Conservation (phyloP, 345 rosid species). For the Eucalyptus marginata region DNA sequence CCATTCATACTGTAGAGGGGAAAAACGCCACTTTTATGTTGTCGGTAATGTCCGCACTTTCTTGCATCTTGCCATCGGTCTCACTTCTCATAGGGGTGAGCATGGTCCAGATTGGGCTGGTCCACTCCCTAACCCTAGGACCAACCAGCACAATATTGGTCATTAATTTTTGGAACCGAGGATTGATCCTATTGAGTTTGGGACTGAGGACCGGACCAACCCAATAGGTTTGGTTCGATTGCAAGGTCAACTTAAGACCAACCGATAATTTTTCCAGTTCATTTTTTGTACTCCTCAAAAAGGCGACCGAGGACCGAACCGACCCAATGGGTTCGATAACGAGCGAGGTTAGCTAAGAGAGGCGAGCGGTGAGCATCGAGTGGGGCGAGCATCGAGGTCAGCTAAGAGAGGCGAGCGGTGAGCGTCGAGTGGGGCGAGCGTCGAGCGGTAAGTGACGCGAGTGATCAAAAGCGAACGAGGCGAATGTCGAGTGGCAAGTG, state of each 20-base stretch:
- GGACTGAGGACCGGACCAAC: rapidly evolving
- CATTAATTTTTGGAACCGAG: rapidly evolving
- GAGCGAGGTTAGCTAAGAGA: too few species aligned
- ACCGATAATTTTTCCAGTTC: too few species aligned
- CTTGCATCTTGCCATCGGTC: neutral
- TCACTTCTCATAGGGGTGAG: neutral
- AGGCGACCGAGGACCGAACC: rapidly evolving
- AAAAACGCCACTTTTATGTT: neutral
- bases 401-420: rapidly evolving
- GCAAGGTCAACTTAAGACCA: rapidly evolving
- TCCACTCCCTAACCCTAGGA: too few species aligned
- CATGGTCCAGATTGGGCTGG: rapidly evolving
- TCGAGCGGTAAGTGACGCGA: rapidly evolving
- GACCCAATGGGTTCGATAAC: rapidly evolving
- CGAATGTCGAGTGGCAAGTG: rapidly evolving
- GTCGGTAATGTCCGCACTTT: neutral
- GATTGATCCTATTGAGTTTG: rapidly evolving
- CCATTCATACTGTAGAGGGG: neutral
- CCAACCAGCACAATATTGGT: rapidly evolving
- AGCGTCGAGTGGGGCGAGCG: rapidly evolving
- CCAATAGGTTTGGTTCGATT: rapidly evolving
- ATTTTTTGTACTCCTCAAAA: too few species aligned
- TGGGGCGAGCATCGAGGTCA: too few species aligned
- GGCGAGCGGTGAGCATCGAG: rapidly evolving
- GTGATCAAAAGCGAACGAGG: too few species aligned